Base-by-base conservation (phyloP, 1,284 basidiomycete species). In the Tilletia indica region DNA sequence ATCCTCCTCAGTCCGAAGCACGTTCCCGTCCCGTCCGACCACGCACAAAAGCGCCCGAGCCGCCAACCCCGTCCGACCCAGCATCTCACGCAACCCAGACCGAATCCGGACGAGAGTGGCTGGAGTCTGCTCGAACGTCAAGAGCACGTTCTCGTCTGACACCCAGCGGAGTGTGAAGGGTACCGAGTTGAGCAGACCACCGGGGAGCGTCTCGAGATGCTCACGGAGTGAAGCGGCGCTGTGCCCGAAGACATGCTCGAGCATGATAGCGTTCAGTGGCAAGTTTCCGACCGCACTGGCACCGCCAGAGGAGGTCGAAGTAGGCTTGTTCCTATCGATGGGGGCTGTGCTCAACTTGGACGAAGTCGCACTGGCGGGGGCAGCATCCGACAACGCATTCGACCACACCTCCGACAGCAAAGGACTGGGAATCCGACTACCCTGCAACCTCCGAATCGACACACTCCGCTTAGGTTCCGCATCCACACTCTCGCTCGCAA, bases 401-500 rank as follows among this genome's bases (percentile, higher is more conserved):
- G 45, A 54, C 61, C 67, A 79, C 6, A 74, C 76, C 71, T 83
- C 82, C 34, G 74, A 74, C 6, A 81, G 54, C 3, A 80, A 69
- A 11, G 80, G 77, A 9, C 69, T 71, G 4, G 82, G 81, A 39
- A 82, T 77, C 36, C 77, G 73, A 21, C 76, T 76, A 49, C 76
- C 74, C 54, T 78, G 77, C 72, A 75, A 74, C 11, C 81, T 71
- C n/a, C 81, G 74, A n/a, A 84, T 68, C 42, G 74, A 74, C 58
- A 83, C 78, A 49, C 76, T 78, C 45, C 78, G 71, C 42, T 74
- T 74, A 11, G 80, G 79, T 70, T 82, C 79, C 42, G 42, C 21
- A 68, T 82, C 80, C 4, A 82, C 73, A 58, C 77, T 78, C 71
- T 80, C 80, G 49, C 71, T 77, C 9, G 68, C 77, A 12, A 84